Base-by-base conservation (phyloP, 225 moss, liverwort and hornwort genomes). In the Sphagnum contortum region DNA sequence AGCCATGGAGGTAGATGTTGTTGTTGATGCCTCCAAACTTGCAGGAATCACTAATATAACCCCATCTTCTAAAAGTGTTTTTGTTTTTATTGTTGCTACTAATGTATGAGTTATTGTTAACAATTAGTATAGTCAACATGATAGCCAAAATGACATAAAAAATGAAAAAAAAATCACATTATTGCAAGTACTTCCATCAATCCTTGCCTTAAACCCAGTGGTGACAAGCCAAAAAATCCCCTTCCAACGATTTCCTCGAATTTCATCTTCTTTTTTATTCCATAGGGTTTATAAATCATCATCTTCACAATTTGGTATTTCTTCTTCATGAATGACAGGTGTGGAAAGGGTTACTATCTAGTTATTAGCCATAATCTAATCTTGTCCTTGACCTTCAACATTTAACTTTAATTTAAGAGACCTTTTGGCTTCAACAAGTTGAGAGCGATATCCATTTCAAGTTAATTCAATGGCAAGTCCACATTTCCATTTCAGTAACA, bases 281-380 rank as follows among this genome's bases (percentile, higher is more conserved):
- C 65, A 57, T 59, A 61, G 62, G 62, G 67, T 75, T 59, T 55
- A 56, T 46, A 54, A 57, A 50, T 84, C 83, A 45, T 84, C 84
- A 60, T 81, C 85, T 66, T 85, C 85, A 72, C 81, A 85, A 49
- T 81, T 81, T 50, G 85, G 78, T 81, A 85, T 85, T 78, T 85
- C 81, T 74, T 85, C 81, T 67, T 85, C 85, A 71, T 85, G 85
- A 61, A 81, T 72, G 63, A 81, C 70, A 65, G 81, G 76, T 62
- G 76, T 79, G 71, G 70, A 66, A 44, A 71, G 76, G 53, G 73
- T 66, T 51, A 78, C 69, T 68, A 73, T 74, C 85, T 81, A 85
- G 65, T 52, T 85, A 61, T 85, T 72, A 67, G 78, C 69, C 64
- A 74, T 67, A 72, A 62, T 71, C 61, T 78, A 78, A 12, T 78